Conservation (phyloP, 2,329 filamentous ascomycete species). For the Clonostachys sp. region DNA sequence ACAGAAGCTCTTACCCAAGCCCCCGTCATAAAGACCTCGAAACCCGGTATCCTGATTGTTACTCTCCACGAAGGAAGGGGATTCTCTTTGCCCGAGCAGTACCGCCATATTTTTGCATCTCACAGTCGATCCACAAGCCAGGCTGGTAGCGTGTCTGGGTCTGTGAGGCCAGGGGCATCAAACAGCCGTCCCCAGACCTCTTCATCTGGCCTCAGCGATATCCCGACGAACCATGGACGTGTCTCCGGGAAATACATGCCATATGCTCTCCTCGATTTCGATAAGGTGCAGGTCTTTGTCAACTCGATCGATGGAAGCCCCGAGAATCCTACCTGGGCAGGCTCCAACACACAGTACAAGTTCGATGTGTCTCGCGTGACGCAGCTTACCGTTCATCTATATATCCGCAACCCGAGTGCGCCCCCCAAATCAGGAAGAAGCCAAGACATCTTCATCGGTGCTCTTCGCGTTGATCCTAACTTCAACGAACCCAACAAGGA, state of each 20-base stretch:
- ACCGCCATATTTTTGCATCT: conserved; percentile 72
- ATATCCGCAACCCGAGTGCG: conserved; percentile 87
- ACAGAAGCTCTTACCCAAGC: conserved; percentile 79
- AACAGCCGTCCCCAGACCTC: conserved; percentile 79
- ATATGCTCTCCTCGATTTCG: conserved; percentile 96
- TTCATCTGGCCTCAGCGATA: conserved; percentile 72
- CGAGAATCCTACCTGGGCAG: conserved; percentile 93
- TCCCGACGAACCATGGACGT: conserved; percentile 90
- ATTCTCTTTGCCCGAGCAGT: conserved; percentile 85
- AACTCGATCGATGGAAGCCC: conserved; percentile 93
- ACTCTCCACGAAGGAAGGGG: conserved; percentile 91
- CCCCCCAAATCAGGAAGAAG: conserved; percentile 82
- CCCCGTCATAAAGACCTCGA: conserved; percentile 62
- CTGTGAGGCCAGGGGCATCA: conserved; percentile 52
- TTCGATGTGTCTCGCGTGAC: conserved; percentile 96
- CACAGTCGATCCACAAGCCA: conserved; percentile 72
- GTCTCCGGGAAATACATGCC: conserved; percentile 96
- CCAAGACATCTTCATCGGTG: conserved; percentile 95
- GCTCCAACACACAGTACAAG: conserved; percentile 98
- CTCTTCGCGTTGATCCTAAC: conserved; percentile 89
- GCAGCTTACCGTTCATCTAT: conserved; percentile 85
- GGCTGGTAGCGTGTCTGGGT: conserved; percentile 51
- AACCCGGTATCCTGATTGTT: conserved; percentile 93
- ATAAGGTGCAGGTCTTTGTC: conserved; percentile 98
- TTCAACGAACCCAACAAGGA: conserved; percentile 64